Evolutionary conservation across 768 basidiomycete genomes (phyloP), one percentile per base, ranked within the genome.

Genomic region (Boletus rubescentipes): DNA sequence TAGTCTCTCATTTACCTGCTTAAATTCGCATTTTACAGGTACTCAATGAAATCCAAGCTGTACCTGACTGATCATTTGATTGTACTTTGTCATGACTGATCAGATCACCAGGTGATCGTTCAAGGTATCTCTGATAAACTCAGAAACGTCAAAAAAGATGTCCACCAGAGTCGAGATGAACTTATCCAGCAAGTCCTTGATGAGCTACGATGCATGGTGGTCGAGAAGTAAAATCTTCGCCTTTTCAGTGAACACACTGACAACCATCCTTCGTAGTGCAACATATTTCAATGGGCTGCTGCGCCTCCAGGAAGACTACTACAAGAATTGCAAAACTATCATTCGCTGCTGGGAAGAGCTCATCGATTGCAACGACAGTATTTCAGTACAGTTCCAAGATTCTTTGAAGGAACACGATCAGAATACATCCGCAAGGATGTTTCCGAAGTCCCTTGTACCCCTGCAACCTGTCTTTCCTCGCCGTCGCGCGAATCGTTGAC

Each of bases 251-350:
- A 31, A 46, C 48, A 11, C 42, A 16, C 38, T 56, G 51, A 59
- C 37, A 51, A 42, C 9, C 18, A 39, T 47, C 9, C 29, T 37
- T 48, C 20, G 4, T 54, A 87, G 86, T 49, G 73, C 74, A 38
- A 66, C 58, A 18, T 76, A 81, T 59, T 84, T 80, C 66, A 82
- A 85, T 60, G 65, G 57, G 14, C 66, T 87, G 30, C 76, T 86
- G 30, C 75, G 77, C 49, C 73, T 86, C 16, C 82, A 85, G 60
- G 74, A 76, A 49, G 77, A 79, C 49, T 86, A 85, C 58, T 72
- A 78, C 35, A 66, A 55, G 23, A 71, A 74, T 49, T 73, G 78
- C 53, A 70, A 72, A 39, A 68, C 73, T 30, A 67, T 82, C 34
- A 63, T 73, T 44, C 59, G 63, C 43, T 69, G 68, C 18, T 70